Conservation (phyloP, 2,329 filamentous ascomycete genomes). For the Colletotrichum scovillei region DNA sequence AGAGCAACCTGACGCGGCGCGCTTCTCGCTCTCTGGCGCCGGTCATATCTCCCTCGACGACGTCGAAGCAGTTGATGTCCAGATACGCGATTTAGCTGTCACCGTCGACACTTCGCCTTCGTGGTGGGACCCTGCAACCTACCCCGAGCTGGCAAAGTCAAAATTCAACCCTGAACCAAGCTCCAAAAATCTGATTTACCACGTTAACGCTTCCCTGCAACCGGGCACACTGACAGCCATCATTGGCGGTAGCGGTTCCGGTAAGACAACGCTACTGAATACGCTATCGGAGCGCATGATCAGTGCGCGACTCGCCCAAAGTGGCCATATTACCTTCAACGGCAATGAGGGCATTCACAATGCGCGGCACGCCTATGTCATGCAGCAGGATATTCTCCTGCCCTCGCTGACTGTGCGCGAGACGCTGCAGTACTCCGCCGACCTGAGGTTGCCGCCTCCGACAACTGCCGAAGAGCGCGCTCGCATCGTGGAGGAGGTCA, state of each 20-base stretch:
- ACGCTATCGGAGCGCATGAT: constrained; percentile 76
- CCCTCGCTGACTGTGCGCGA: constrained; percentile 81
- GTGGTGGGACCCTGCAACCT: constrained; percentile 60
- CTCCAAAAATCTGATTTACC: constrained; percentile 68
- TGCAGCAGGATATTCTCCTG: constrained; percentile 80
- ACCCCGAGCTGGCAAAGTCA: constrained; percentile 51
- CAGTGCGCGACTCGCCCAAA: constrained; percentile 61
- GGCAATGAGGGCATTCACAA: constrained; percentile 62
- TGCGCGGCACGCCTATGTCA: constrained; percentile 76
- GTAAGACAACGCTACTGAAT: constrained; percentile 79
- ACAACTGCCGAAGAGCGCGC: constrained; percentile 69
- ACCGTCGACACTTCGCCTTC: constrained; percentile 69
- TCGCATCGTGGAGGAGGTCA: constrained; percentile 79
- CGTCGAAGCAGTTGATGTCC: constrained; percentile 66
- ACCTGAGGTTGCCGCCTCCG: constrained; percentile 74
- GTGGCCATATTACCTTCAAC: constrained; percentile 73
- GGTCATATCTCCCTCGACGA: constrained; percentile 58
- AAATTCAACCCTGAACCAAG: constrained; percentile 50
- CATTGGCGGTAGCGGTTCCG: constrained; percentile 78
- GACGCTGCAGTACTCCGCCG: constrained; percentile 78
- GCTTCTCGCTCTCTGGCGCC: constrained; percentile 46
- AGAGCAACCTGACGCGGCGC: constrained; percentile 32
- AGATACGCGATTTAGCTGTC: constrained; percentile 65
- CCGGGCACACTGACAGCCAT: constrained; percentile 79
- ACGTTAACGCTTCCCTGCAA: constrained; percentile 72